Base-by-base conservation (phyloP, 345 rosid species). In the Camelina hispida region DNA sequence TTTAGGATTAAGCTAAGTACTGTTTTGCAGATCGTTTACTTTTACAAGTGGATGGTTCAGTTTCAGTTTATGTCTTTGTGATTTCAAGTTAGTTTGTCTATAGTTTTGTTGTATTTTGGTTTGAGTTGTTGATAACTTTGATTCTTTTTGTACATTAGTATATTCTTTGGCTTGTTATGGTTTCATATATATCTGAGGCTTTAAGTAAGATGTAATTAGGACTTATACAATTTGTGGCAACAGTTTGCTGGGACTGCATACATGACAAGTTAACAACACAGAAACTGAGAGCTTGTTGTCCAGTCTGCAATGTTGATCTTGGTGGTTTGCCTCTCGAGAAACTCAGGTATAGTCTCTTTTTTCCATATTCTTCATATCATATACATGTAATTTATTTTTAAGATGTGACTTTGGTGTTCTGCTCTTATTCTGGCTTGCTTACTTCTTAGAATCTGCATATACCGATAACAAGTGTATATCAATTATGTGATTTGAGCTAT, bases 171-270 rank as follows among this genome's bases (percentile, higher is more conserved):
- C 6, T 14, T 64, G n/a, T 72, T 73, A 63, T 53, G 58, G 11
- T 63, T 63, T 28, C 30, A 28, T 34, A 32, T 32, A 1, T 32
- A 34, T 34, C 16, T 28, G 32, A 38, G 30, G 18, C 34, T 62
- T 62, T 62, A 20, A 62, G 32, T 14, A 42, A 38, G 11, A 38
- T 11, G 13, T 59, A n/a, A 40, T 16, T 68, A 12, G 4, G 22
- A 47, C 35, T 34, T 5, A 47, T 1, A 15, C 37, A 32, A 3
- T 1, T 15, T 65, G 75, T 28, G 38, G 6, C 15, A 44, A 17
- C 51, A 69, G 76, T 77, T 77, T 77, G 80, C 60, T 63, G 38
- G 71, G 48, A 15, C 0, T 77, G 80, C 62, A 77, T 77, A 63
- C 11, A 48, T 6, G 37, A 63, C 37, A 77, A 70, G 61, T 13